These are phyloP conservation scores for Begonia peltatifolia DNA, from an alignment of 306 rosid genomes.

Conservation along the genomic window DNA sequence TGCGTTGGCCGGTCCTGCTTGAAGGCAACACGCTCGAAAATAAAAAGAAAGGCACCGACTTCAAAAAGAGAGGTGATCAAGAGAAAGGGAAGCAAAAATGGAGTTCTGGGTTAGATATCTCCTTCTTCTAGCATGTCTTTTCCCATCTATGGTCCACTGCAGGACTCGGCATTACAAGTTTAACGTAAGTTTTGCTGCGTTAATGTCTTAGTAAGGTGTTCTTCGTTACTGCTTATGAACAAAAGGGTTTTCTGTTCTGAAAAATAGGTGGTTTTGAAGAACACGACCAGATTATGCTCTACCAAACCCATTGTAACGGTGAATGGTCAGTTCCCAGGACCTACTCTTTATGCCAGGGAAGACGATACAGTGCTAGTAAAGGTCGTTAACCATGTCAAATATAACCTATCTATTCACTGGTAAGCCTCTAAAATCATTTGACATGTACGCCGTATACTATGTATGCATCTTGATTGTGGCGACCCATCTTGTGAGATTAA, in stretches of 20 bases:
- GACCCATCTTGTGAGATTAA: too few species aligned
- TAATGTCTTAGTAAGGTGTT: background rate
- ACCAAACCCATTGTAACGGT: conserved; percentile 54
- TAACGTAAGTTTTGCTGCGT: conserved; percentile 35
- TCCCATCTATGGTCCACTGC: conserved; percentile 63
- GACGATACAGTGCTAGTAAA: conserved; percentile 62
- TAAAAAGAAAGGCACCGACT: background rate
- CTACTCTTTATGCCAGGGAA: conserved; percentile 81
- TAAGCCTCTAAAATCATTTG: conserved; percentile 7
- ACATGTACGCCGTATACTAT: background rate
- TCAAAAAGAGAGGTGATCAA: background rate
- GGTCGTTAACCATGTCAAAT: conserved; percentile 51
- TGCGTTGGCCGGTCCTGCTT: conserved; percentile 29
- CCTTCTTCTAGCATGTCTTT: conserved; percentile 38
- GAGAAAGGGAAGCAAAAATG: conserved; percentile 24
- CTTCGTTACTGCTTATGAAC: background rate
- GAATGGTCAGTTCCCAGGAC: conserved; percentile 81
- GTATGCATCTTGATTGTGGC: too few species aligned
- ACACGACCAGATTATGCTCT: conserved; percentile 43
- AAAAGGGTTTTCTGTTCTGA: background rate
- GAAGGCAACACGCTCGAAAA: conserved; percentile 19
- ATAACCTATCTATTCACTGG: conserved; percentile 75
- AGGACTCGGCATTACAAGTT: conserved; percentile 62
- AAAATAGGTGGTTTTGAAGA: conserved; percentile 49
- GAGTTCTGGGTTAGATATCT: conserved; percentile 26